A percentile compares a stretch with the other conserved stretches of the same genome.
Conservation (phyloP, 2,329 filamentous ascomycete species). For the Sporothrix curviconia region DNA sequence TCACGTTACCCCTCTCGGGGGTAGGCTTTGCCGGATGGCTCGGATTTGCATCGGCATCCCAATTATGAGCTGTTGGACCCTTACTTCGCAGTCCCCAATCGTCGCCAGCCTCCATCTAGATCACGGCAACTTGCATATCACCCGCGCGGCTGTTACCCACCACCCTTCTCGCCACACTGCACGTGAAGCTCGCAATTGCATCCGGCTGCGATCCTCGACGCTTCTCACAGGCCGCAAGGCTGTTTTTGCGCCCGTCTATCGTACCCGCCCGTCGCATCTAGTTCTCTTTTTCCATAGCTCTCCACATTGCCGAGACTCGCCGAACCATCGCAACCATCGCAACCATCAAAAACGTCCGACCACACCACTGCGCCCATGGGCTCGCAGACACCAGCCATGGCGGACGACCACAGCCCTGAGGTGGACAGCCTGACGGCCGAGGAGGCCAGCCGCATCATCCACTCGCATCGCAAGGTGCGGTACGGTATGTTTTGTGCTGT, state of each 20-base stretch:
- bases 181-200: background rate
- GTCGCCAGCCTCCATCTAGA: background rate
- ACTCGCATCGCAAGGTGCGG: slow-evolving; percentile 62
- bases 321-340: background rate
- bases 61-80: background rate
- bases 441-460: slow-evolving; percentile 62
- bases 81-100: too few species aligned
- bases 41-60: slow-evolving; percentile 22
- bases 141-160: background rate
- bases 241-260: too few species aligned
- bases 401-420: slow-evolving; percentile 39
- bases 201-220: background rate
- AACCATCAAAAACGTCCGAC: background rate
- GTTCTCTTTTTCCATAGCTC: background rate
- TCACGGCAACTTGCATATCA: background rate
- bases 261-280: background rate
- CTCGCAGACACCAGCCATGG: slow-evolving; percentile 34
- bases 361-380: too few species aligned
- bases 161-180: background rate
- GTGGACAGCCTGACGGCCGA: slow-evolving; percentile 56
- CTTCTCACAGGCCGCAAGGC: background rate
- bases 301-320: slow-evolving; percentile 20
- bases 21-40: background rate
- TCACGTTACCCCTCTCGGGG: background rate
- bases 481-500: slow-evolving; percentile 47